Evolutionary conservation across 441 rosid genomes (phyloP).

Genomic region (Pelargonium myrrhifolium): DNA sequence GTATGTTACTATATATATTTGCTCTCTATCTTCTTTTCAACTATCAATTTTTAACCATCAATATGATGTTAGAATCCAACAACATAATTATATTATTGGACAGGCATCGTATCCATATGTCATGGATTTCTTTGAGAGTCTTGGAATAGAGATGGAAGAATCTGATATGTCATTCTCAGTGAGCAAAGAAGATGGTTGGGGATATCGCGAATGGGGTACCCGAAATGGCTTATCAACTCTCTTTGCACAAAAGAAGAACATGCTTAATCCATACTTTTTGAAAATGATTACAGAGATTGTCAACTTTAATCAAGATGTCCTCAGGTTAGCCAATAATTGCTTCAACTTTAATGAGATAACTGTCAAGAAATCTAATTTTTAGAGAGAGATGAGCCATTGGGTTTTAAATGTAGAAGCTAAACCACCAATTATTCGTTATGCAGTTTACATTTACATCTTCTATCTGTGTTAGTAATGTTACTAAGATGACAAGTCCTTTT

Average conservation of each 20-base stretch:
- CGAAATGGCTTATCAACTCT: constrained; percentile 61
- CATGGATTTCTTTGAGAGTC: constrained; percentile 76
- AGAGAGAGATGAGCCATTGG: too few relatives aligned
- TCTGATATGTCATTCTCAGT: constrained; percentile 87
- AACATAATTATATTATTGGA: neutral
- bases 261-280: constrained; percentile 67
- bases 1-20: too few relatives aligned
- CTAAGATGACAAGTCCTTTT: too few relatives aligned
- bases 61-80: too few relatives aligned
- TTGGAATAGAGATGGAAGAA: constrained; percentile 70
- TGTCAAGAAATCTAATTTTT: too few relatives aligned
- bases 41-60: too few relatives aligned
- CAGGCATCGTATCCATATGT: constrained; percentile 82
- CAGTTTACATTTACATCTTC: too few relatives aligned
- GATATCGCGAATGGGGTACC: constrained; percentile 82
- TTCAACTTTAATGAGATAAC: too few relatives aligned
- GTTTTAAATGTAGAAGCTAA: too few relatives aligned
- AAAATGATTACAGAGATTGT: constrained; percentile 64
- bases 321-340: constrained; percentile 24
- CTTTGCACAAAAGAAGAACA: constrained; percentile 70
- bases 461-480: too few relatives aligned
- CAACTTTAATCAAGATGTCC: constrained; percentile 61
- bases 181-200: constrained; percentile 62
- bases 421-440: too few relatives aligned
- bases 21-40: too few relatives aligned